Conservation (phyloP, 1,284 basidiomycete species). For the Takashimella tepidaria region DNA sequence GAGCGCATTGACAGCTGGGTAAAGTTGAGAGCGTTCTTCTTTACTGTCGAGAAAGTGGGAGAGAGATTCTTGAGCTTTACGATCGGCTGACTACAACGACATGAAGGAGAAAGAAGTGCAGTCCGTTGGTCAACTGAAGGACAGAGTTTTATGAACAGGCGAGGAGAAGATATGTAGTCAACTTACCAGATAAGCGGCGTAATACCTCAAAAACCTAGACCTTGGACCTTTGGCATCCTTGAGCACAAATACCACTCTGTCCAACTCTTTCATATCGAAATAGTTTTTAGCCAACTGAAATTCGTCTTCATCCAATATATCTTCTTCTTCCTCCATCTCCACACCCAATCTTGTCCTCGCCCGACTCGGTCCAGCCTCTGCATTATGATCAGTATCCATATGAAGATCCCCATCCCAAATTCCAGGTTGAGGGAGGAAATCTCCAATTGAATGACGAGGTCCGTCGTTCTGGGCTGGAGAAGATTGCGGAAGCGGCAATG, state of each 20-base stretch:
- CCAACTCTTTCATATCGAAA: constrained; percentile 73
- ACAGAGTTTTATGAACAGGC: no score
- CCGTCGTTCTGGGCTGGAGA: constrained; percentile 14
- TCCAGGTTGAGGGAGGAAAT: constrained; percentile 35
- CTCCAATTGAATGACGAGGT: constrained; percentile 31
- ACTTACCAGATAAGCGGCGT: constrained; percentile 79
- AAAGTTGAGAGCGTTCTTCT: constrained; percentile 58
- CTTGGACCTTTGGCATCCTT: constrained; percentile 62
- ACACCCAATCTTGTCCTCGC: constrained; percentile 29
- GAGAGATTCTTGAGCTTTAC: constrained; percentile 48
- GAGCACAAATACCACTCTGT: constrained; percentile 65
- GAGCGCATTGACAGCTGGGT: constrained; percentile 62
- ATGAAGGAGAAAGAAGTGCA: constrained; percentile 17
- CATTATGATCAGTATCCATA: constrained; percentile 1
- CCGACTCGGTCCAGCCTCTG: constrained; percentile 29
- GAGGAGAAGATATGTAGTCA: neutral
- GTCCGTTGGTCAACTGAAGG: constrained; percentile 20
- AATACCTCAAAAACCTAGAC: constrained; percentile 70
- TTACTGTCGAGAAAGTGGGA: constrained; percentile 57
- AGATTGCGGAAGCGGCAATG: constrained; percentile 6
- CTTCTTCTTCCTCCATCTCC: constrained; percentile 59
- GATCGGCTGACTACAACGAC: constrained; percentile 43
- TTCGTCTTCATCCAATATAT: constrained; percentile 52
- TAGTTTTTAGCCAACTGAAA: constrained; percentile 69
- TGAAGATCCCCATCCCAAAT: neutral